Conservation (phyloP, 805 yeast genomes). For the Lipomyces oligophaga region DNA sequence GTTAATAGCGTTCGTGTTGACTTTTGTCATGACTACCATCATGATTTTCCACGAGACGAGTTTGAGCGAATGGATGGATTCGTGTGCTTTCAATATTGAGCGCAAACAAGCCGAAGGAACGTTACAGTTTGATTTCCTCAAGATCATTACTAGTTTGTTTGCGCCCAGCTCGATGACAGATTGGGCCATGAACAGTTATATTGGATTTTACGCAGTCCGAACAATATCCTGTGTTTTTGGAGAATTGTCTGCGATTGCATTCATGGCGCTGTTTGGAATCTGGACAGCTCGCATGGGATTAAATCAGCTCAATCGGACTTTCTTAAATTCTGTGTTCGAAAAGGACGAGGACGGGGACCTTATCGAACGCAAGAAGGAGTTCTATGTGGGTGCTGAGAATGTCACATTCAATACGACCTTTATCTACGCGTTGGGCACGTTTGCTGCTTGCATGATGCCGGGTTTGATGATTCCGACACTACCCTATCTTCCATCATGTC, state of each 20-base stretch:
- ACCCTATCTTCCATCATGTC: slow-evolving; percentile 15
- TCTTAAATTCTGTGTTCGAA: slow-evolving; percentile 1
- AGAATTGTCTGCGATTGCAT: slow-evolving; percentile 2
- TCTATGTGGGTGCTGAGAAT: slow-evolving; percentile 4
- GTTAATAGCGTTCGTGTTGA: no score
- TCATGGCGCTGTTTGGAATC: slow-evolving; percentile 9
- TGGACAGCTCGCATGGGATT: slow-evolving; percentile 11
- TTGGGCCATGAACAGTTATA: slow-evolving; percentile 11
- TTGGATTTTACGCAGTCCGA: slow-evolving; percentile 14
- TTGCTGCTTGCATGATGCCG: slow-evolving; percentile 19
- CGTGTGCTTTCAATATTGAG: slow-evolving; percentile 4
- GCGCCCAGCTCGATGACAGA: slow-evolving; percentile 12
- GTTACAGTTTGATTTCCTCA: slow-evolving; percentile 1
- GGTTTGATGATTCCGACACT: slow-evolving; percentile 11
- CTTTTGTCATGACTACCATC: no score
- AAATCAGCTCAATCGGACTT: slow-evolving; percentile 9
- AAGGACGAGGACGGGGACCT: slow-evolving; percentile 6
- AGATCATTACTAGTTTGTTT: slow-evolving; percentile 10
- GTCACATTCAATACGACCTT: slow-evolving; percentile 15
- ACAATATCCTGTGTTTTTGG: slow-evolving; percentile 17
- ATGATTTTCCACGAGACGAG: no score
- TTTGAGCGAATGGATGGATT: no score
- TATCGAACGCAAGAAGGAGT: neutral
- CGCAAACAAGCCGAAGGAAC: slow-evolving; percentile 1
- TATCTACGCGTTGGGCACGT: slow-evolving; percentile 17